These are phyloP conservation scores for Globomyces pollinis-pini DNA, from an alignment of 192 early-diverging fungal species.

Conservation along the genomic window DNA sequence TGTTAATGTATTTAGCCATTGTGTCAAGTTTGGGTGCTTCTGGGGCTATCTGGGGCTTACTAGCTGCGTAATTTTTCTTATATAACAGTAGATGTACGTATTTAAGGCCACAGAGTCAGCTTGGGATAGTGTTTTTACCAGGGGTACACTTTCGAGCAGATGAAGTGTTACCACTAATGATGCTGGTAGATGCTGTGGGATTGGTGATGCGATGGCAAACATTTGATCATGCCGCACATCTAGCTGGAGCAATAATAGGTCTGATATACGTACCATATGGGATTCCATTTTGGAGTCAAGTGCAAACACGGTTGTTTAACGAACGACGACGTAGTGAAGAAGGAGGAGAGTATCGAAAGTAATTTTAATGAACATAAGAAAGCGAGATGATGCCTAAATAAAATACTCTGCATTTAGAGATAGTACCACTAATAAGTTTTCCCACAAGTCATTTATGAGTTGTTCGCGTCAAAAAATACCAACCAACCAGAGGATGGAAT, in stretches of 20 bases:
- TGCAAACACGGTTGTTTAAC: constrained; percentile 15
- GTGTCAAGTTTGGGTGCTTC: constrained; percentile 72
- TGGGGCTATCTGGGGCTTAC: constrained; percentile 68
- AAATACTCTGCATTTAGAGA: no score
- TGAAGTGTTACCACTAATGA: constrained; percentile 61
- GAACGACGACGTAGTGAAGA: no score
- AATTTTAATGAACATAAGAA: no score
- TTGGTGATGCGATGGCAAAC: constrained; percentile 61
- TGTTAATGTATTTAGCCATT: constrained; percentile 27
- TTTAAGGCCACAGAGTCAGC: constrained; percentile 12
- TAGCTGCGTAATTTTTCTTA: constrained; percentile 36
- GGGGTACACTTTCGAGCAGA: constrained; percentile 42
- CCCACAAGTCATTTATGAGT: no score
- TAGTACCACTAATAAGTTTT: no score
- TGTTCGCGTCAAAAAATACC: no score
- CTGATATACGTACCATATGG: constrained; percentile 21
- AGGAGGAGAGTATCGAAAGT: no score
- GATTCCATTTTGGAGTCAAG: constrained; percentile 9
- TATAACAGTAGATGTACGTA: neutral
- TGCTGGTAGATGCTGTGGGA: constrained; percentile 66
- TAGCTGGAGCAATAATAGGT: constrained; percentile 24
- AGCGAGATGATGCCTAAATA: no score
- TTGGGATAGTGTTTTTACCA: constrained; percentile 29
- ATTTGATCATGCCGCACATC: constrained; percentile 62
- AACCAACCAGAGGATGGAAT: no score